phyloP scores from a whole-genome alignment of 768 basidiomycete genomes.

The Nidularia sp. region DNA sequence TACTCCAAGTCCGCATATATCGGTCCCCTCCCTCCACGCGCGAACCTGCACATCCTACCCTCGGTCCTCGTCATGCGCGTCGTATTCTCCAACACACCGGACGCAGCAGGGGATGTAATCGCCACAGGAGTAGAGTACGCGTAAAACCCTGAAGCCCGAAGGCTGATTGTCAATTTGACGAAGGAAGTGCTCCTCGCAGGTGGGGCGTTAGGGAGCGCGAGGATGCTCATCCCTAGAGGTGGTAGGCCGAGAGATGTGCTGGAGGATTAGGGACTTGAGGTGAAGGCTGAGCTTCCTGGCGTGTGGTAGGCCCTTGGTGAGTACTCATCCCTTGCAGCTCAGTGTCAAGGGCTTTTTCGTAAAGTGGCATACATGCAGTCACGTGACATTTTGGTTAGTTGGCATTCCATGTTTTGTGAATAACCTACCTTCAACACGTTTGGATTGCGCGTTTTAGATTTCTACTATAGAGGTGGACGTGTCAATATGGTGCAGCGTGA shows the following conservation, averaged over 20 bases:
- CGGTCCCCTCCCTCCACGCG: constrained; percentile 50
- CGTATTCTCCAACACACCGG: constrained; percentile 37
- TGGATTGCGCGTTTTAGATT: too few relatives aligned
- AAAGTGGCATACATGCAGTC: not conserved
- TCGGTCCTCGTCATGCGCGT: constrained; percentile 52
- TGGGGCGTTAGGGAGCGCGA: constrained; percentile 46
- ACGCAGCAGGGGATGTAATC: constrained; percentile 20
- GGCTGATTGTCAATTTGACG: constrained; percentile 42
- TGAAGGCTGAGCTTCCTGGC: constrained; percentile 40
- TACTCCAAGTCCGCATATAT: constrained; percentile 65
- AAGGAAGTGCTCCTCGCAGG: constrained; percentile 51
- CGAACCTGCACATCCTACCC: constrained; percentile 58
- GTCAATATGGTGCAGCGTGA: too few relatives aligned
- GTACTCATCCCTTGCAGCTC: not conserved
- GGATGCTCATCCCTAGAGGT: constrained; percentile 48
- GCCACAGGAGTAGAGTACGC: constrained; percentile 42
- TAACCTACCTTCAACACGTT: too few relatives aligned
- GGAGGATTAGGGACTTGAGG: constrained; percentile 31
- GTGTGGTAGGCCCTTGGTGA: constrained; percentile 50
- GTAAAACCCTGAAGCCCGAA: constrained; percentile 15
- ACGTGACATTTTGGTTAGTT: too few relatives aligned
- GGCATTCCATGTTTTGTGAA: too few relatives aligned
- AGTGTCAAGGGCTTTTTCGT: not conserved
- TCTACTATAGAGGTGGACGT: too few relatives aligned
- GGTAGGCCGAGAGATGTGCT: constrained; percentile 48